Evolutionary conservation across 225 moss, liverwort and hornwort genomes (phyloP).

Genomic region (Asterella californica): DNA sequence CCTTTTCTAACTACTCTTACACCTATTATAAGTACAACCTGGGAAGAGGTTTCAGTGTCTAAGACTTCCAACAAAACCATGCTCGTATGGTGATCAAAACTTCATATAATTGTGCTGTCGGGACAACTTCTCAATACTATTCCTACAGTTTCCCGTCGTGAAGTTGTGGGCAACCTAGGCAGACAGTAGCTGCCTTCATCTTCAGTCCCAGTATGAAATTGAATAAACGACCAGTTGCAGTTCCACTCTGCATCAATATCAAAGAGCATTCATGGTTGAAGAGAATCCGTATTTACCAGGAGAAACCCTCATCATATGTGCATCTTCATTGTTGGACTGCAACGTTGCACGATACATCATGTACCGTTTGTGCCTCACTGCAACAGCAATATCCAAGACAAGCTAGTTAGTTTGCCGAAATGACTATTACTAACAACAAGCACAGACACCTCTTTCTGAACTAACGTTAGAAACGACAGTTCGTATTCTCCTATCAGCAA

Average conservation of each 20-base stretch:
- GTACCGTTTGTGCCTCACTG: conserved; percentile 51
- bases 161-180: conserved; percentile 6
- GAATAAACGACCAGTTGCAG: conserved; percentile 12
- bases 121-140: neutral
- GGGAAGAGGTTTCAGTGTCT: conserved; percentile 13
- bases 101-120: neutral
- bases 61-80: neutral
- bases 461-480: neutral
- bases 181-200: conserved; percentile 4
- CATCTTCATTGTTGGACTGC: conserved; percentile 48
- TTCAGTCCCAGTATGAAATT: conserved; percentile 7
- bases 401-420: neutral
- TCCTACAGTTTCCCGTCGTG: conserved; percentile 4
- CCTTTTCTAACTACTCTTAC: conserved; percentile 22
- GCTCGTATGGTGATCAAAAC: conserved; percentile 14
- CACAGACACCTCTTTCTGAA: neutral
- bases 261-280: conserved; percentile 46
- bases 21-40: conserved; percentile 32
- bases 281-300: conserved; percentile 54
- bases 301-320: conserved; percentile 47
- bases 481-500: neutral
- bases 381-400: conserved; percentile 1
- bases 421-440: too few species aligned
- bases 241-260: conserved; percentile 18
- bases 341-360: conserved; percentile 46